Evolutionary conservation across 768 basidiomycete genomes (phyloP), one percentile per base, ranked within the genome.

Genomic region (Kwoniella pini): DNA sequence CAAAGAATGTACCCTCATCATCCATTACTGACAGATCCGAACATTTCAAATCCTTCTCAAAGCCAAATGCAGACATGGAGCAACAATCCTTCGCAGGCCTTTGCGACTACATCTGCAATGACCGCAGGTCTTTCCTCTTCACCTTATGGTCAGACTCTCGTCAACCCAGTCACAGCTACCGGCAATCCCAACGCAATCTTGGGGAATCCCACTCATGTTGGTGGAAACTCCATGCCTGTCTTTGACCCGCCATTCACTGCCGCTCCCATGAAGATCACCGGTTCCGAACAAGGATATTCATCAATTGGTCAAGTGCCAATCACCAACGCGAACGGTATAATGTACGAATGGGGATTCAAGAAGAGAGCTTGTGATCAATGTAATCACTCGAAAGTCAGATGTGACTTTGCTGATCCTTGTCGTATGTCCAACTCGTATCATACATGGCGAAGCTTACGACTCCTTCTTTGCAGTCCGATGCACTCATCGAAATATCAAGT

Each of bases 301-400:
- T 27, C 49, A 12, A 42, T 51, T 48, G 51, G 51, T 10, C 26
- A 52, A 2, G 44, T 45, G 44, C 57, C 57, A 10, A 5, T 50
- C 11, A 30, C 19, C 30, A 50, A 50, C n/a, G n/a, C 10, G 7
- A 48, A 27, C 24, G 53, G 46, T 11, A 45, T 54, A 24, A 46
- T 56, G 19, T 70, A 65, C 45, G 68, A 70, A 26, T 59, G 62
- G 55, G 71, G 65, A 3, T 61, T 61, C 55, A 77, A 77, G 64
- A 77, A 74, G 54, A 38, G 71, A 50, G 77, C 77, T 1, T 78
- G 77, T 30, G 77, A 76, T 60, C 71, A 75, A 55, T 78, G 77
- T 57, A 78, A 75, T 58, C 70, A 72, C 39, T 72, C 71, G 19
- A 78, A 78, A 54, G 75, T 76, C 60, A 57, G 68, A 39, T 78